phyloP scores from a whole-genome alignment of 352 stramenopile species.

The Globisporangium rhizosaccharum region DNA sequence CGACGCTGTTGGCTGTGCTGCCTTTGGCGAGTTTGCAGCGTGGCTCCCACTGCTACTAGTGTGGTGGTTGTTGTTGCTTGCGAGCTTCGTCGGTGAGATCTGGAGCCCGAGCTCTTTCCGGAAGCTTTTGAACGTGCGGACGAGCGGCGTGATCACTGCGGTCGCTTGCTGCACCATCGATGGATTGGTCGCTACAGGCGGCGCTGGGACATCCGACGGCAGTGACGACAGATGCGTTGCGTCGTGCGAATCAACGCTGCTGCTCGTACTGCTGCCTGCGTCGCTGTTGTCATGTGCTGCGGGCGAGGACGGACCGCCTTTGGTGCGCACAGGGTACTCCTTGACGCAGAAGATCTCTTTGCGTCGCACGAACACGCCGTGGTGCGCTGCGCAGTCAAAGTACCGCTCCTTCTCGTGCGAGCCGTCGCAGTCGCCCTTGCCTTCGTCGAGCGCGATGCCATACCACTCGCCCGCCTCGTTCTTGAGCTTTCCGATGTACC shows the following conservation, averaged over 20 bases:
- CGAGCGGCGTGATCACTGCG: constrained; percentile 20
- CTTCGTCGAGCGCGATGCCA: constrained; percentile 54
- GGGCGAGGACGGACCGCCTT: constrained; percentile 35
- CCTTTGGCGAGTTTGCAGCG: constrained; percentile 1
- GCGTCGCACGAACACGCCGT: constrained; percentile 57
- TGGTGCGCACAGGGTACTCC: constrained; percentile 26
- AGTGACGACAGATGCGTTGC: constrained; percentile 7
- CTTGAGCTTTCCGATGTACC: constrained; percentile 54
- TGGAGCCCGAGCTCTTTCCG: constrained; percentile 37
- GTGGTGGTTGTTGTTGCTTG: constrained; percentile 6
- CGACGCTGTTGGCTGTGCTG: neutral
- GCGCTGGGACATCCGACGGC: neutral
- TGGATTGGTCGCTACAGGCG: neutral
- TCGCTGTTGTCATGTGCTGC: constrained; percentile 33
- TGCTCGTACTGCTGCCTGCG: constrained; percentile 28
- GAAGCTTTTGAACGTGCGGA: constrained; percentile 62
- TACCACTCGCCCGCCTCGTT: constrained; percentile 63
- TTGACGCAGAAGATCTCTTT: constrained; percentile 54
- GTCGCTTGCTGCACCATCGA: constrained; percentile 4
- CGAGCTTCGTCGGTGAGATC: constrained; percentile 10
- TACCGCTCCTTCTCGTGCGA: constrained; percentile 40
- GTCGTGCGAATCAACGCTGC: constrained; percentile 22
- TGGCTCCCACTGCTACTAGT: neutral
- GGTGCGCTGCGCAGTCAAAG: constrained; percentile 43
- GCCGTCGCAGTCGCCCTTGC: constrained; percentile 54